Base-by-base conservation (phyloP, 768 basidiomycete species). In the Arthromyces matolae region DNA sequence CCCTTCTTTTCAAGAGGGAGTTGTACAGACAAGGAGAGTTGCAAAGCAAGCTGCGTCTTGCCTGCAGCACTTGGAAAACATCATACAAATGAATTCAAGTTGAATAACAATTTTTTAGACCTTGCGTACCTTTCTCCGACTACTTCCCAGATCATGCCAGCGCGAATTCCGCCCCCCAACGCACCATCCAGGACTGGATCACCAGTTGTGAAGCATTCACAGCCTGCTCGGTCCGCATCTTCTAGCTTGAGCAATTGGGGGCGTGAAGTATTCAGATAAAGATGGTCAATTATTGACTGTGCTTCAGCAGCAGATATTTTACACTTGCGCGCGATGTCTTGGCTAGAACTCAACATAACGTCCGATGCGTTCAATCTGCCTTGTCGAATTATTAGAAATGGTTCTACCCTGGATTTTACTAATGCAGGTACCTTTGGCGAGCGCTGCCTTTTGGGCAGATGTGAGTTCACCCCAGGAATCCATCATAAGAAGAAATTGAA, bases 1-100 rank as follows among this genome's bases (percentile, higher is more conserved):
- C 84, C 89, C 8, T 81, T 81, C 4, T 72, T 65, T 35, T 64
- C 60, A 37, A 18, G 58, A 19, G 88, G 81, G 0, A 89, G 72
- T 61, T 97, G 94, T 1, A 89, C 86, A 18, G 79, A 72, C 24
- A 95, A 70, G 3, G 90, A 81, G 16, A 92, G 76, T 55, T 94
- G 93, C 12, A 99, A 72, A 3, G 87, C 89, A 4, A 98, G 67
- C 58, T 98, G 93, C 1, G 93, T 93, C 69, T 99, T 99, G 31
- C 96, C 96, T 22, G 95, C 83, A 19, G 93, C 86, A 61, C 96
- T 99, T 61, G 13, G 29, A 33, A 5, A 32, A 1, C 16, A 5
- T 49, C 8, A n/a, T n/a, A n/a, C n/a, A 35, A 3, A 29, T 42
- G 18, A 60, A 9, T 28, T 28, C 5, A 13, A 23, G 16, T n/a